Evolutionary conservation across 1,284 basidiomycete species (phyloP).

Genomic region (Fomes fomentarius): DNA sequence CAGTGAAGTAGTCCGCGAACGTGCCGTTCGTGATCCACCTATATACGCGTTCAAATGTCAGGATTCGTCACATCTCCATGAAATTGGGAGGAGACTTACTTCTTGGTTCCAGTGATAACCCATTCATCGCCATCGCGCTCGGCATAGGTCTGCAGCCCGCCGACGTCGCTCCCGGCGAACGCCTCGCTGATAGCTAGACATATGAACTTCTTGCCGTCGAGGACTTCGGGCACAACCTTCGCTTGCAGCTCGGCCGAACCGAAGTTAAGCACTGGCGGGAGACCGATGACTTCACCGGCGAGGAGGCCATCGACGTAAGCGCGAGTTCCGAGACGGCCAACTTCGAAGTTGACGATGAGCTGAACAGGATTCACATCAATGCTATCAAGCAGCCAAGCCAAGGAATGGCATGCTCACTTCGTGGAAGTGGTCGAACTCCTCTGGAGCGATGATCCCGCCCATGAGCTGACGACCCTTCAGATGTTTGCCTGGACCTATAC

Average conservation of each 20-base stretch:
- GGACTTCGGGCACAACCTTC: constrained; percentile 65
- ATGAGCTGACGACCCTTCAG: constrained; percentile 86
- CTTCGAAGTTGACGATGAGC: constrained; percentile 87
- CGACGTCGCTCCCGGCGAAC: constrained; percentile 93
- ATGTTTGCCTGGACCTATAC: constrained; percentile 88
- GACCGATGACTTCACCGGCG: constrained; percentile 82
- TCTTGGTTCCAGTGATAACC: constrained; percentile 90
- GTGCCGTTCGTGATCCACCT: constrained; percentile 95
- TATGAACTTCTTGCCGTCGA: constrained; percentile 83
- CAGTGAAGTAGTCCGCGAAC: constrained; percentile 82
- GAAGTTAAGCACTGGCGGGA: constrained; percentile 88
- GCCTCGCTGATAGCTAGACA: constrained; percentile 78
- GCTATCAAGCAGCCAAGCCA: too few relatives aligned
- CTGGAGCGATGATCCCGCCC: constrained; percentile 84
- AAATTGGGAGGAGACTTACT: constrained; percentile 41
- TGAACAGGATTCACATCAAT: too few relatives aligned
- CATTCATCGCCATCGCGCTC: constrained; percentile 82
- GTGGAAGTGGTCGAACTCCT: constrained; percentile 87
- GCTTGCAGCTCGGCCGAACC: constrained; percentile 77
- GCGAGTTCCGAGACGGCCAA: constrained; percentile 81
- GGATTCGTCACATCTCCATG: background rate
- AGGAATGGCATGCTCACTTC: constrained; percentile 49
- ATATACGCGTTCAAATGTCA: background rate
- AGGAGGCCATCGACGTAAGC: constrained; percentile 85
- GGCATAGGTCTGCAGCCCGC: constrained; percentile 84